Conservation (phyloP, 2,329 filamentous ascomycete genomes). For the Gaeumannomyces sp. region DNA sequence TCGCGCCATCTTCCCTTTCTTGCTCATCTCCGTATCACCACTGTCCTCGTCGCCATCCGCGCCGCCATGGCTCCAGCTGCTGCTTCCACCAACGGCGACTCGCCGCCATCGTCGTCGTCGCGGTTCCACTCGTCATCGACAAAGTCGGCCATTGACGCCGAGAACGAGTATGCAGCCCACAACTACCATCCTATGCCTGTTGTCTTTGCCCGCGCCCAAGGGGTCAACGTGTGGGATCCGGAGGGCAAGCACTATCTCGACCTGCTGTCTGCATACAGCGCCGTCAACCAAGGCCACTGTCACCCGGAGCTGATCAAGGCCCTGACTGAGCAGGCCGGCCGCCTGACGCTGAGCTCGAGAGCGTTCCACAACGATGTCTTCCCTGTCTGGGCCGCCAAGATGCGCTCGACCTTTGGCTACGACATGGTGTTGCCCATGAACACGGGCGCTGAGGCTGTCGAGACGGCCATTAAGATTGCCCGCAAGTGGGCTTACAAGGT, state of each 20-base stretch:
- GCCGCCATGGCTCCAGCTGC: slow-evolving; percentile 41
- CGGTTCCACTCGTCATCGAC: slow-evolving; percentile 73
- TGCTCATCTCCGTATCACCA: no score
- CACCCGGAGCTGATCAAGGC: slow-evolving; percentile 93
- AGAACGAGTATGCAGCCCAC: slow-evolving; percentile 85
- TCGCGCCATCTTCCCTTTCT: background rate
- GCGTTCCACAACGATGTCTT: slow-evolving; percentile 99
- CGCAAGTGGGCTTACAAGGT: slow-evolving; percentile 98
- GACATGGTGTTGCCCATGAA: slow-evolving; percentile 99
- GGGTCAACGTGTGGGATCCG: slow-evolving; percentile 91
- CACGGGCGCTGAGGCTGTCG: slow-evolving; percentile 91
- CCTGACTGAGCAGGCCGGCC: slow-evolving; percentile 79
- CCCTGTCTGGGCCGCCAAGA: slow-evolving; percentile 88
- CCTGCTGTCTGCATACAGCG: slow-evolving; percentile 96
- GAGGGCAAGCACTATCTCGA: slow-evolving; percentile 94
- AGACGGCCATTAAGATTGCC: slow-evolving; percentile 93
- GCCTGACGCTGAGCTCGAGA: slow-evolving; percentile 84
- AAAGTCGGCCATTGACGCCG: slow-evolving; percentile 68
- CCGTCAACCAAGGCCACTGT: slow-evolving; percentile 97
- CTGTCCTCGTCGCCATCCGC: background rate
- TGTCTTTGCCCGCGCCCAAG: slow-evolving; percentile 80
- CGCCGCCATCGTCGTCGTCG: slow-evolving; percentile 25
- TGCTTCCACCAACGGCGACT: slow-evolving; percentile 27
- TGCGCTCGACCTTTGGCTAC: slow-evolving; percentile 83
- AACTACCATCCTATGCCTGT: slow-evolving; percentile 98